Evolutionary conservation across 192 early-diverging fungal genomes (phyloP).

Genomic region (Allomyces macrogynus): DNA sequence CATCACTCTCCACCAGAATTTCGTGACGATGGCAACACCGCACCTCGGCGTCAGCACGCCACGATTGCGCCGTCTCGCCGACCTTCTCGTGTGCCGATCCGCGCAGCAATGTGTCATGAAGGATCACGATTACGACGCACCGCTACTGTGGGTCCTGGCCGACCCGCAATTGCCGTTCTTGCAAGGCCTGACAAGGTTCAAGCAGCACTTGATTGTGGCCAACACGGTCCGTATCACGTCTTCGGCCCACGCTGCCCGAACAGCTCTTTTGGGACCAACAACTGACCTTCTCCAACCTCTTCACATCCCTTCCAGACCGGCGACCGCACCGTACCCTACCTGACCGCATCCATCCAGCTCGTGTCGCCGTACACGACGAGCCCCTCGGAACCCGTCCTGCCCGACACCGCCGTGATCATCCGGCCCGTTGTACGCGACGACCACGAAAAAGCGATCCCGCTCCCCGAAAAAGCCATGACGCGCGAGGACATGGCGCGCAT

Average conservation of each 20-base stretch:
- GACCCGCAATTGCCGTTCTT: neutral
- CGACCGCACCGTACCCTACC: conserved; percentile 1
- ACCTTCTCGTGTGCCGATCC: neutral
- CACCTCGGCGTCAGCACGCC: neutral
- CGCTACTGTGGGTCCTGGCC: neutral
- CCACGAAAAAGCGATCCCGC: neutral
- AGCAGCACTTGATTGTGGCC: neutral
- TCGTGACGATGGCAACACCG: neutral
- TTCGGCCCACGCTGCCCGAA: neutral
- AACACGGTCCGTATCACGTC: neutral
- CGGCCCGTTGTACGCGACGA: neutral
- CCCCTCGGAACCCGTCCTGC: neutral
- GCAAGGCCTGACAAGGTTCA: neutral
- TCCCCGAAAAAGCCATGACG: neutral
- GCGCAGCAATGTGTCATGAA: neutral
- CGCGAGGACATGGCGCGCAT: neutral
- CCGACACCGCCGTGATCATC: neutral
- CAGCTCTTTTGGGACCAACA: no score
- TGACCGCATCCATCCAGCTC: neutral
- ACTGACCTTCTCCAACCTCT: no score
- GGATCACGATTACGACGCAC: neutral
- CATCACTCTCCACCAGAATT: neutral
- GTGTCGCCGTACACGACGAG: neutral
- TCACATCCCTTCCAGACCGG: neutral
- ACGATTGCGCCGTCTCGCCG: neutral